Base-by-base conservation (phyloP, 768 basidiomycete species). In the Dioszegia crocea region DNA sequence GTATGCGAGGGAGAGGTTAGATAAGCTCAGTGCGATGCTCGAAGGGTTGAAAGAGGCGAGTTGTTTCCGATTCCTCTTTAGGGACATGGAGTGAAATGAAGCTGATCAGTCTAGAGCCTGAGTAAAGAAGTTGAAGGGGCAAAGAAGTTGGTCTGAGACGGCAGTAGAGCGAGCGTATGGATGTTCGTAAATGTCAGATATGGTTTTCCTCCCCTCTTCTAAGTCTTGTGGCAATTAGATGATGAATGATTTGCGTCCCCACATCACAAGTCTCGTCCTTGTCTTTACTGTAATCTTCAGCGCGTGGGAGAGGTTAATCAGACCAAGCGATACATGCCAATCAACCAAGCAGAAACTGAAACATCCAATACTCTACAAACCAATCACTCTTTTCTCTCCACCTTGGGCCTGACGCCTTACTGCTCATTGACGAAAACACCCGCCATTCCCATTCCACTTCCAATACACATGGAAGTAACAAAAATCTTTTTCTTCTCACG, bases 401-500 rank as follows among this genome's bases (percentile, higher is more conserved):
- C 11, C 47, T 27, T 17, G 26, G n/a, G 21, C 30, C 30, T 9
- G 26, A 50, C 30, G 3, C 6, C 23, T 44, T 63, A 75, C 64
- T 76, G 75, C 67, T 76, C 75, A 57, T 66, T 72, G 39, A 72
- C 70, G 57, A 72, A 72, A 4, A 72, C 71, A 27, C 64, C 67
- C 5, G 67, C 70, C 70, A 68, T 71, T 38, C 61, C 60, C 91
- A 92, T 91, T 17, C 91, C 91, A 67, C 86, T 88, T 21, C 91
- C 91, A 52, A 80, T 73, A 66, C 84, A 86, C 85, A 85, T 85
- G 57, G 87, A 88, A 2, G 91, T 92, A 67, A 88, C 88, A 57
- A 94, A 81, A 23, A 94, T 70, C 67, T 83, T 81, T 55, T 83
- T 84, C 57, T 85, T 82, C 58, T 81, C 83, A 40, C 91, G 81